Percentiles rank a stretch among this genome's conserved stretches.
Conservation (phyloP, 139 green algal genomes). For the Chlorella sp. region DNA sequence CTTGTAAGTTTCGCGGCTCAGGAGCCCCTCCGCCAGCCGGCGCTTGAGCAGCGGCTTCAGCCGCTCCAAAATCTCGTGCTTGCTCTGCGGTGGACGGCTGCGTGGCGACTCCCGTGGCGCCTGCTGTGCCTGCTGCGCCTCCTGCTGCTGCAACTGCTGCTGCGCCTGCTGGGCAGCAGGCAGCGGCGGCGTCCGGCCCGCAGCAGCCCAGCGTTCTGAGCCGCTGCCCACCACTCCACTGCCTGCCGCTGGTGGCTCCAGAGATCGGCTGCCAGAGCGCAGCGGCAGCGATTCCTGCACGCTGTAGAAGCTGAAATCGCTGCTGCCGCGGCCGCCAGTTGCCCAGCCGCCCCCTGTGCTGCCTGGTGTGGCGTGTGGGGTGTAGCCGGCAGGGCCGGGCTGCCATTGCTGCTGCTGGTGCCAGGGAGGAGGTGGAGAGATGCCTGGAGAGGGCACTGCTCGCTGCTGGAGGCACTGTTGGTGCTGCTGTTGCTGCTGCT, state of each 20-base stretch:
- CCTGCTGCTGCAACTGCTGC: background rate
- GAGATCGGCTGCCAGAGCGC: background rate
- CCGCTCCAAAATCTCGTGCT: background rate
- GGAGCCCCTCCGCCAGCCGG: background rate
- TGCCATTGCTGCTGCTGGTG: background rate
- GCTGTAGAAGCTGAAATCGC: background rate
- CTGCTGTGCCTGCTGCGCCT: background rate
- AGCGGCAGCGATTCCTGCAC: background rate
- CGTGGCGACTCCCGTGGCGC: background rate
- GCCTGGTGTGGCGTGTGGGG: background rate
- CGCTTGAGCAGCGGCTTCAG: conserved; percentile 14
- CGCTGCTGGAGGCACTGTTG: background rate
- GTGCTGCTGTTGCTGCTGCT: background rate
- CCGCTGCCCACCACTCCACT: background rate
- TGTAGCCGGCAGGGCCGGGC: too few relatives aligned
- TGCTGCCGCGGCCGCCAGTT: background rate
- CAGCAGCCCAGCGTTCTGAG: background rate
- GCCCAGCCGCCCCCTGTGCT: background rate
- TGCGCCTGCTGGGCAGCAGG: background rate
- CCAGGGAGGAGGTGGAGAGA: background rate
- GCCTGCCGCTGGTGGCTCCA: background rate
- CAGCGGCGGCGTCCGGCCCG: background rate
- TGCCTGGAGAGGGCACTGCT: background rate
- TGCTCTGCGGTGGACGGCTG: background rate
- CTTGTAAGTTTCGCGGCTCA: conserved; percentile 13